Evolutionary conservation across 2,329 filamentous ascomycete genomes (phyloP), one percentile per base, ranked within the genome.

Genomic region (Rutstroemia sp.): DNA sequence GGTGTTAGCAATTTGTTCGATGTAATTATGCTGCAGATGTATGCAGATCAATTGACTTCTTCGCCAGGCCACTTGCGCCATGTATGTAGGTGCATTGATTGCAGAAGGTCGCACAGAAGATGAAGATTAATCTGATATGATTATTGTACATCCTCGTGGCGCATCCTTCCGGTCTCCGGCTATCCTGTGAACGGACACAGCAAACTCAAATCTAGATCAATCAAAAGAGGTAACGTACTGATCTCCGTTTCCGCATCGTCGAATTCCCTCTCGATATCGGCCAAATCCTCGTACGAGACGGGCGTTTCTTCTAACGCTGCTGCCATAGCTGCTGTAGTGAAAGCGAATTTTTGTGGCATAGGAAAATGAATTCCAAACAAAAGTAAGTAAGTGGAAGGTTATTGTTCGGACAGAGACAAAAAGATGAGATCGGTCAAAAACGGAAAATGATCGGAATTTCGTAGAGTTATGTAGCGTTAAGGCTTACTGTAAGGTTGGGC

Each of bases 201-300:
- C 4, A 5, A 14, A 12, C 8, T 19, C 53, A 19, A 19, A 8
- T 19, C 42, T 39, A 49, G 21, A 39, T 50, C 30, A 55, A 19
- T 23, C 4, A 8, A 45, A 14, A 34, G n/a, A 2, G 21, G 7
- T 9, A 30, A 56, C 52, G 16, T 71, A 95, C 91, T 79, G 67
- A 94, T 86, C 71, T 95, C 86, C 38, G 86, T 79, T 73, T 96
- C 91, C 38, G 85, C 84, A 66, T 92, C 83, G 59, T 92, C 85
- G 67, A 96, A 95, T 62, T 95, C 87, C 64, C 84, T 80, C 77
- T 96, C 90, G 62, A 96, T 78, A 57, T 86, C 80, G 58, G 83
- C 81, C 62, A 97, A 83, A 71, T 92, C 82, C 72, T 90, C 87
- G 72, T 90, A 92, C 58, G 79, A 80, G 60, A 86, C 74, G 58